A percentile compares a stretch with the other conserved stretches of the same genome.
These are phyloP conservation scores for Linderniella brevidens DNA, from an alignment of 257 asterid species.

Conservation along the genomic window DNA sequence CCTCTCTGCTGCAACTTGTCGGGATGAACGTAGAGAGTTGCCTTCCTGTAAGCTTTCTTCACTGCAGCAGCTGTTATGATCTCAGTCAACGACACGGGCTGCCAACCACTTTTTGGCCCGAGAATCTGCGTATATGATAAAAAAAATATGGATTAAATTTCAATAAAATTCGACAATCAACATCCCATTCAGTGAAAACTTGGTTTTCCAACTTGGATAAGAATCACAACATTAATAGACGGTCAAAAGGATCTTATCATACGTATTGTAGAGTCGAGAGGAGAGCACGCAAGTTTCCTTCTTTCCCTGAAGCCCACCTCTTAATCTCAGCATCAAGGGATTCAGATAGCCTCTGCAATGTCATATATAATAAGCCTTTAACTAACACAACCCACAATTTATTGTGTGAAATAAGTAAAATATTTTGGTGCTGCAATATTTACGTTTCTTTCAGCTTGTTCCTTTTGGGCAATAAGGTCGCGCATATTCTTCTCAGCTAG, in stretches of 20 bases:
- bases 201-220: too few species aligned
- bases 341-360: conserved; percentile 81
- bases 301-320: conserved; percentile 95
- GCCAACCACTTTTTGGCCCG: conserved; percentile 86
- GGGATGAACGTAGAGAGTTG: conserved; percentile 94
- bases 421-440: not conserved
- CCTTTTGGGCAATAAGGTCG: conserved; percentile 79
- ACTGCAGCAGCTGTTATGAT: conserved; percentile 67
- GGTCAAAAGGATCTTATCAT: not conserved
- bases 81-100: conserved; percentile 77
- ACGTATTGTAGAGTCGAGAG: conserved; percentile 97
- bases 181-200: too few species aligned
- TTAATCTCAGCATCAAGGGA: conserved; percentile 86
- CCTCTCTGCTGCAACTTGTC: conserved; percentile 96
- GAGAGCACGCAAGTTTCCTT: conserved; percentile 90
- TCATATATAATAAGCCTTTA: conserved; percentile 4
- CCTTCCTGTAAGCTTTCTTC: conserved; percentile 84
- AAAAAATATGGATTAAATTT: too few species aligned
- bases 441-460: conserved; percentile 97
- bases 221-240: too few species aligned
- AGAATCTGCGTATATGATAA: conserved; percentile 42
- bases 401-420: not conserved
- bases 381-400: not conserved
- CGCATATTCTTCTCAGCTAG: conserved; percentile 95
- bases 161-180: too few species aligned